These are phyloP conservation scores for Scedosporium aurantiacum DNA, from an alignment of 2,329 filamentous ascomycete genomes.

Conservation along the genomic window DNA sequence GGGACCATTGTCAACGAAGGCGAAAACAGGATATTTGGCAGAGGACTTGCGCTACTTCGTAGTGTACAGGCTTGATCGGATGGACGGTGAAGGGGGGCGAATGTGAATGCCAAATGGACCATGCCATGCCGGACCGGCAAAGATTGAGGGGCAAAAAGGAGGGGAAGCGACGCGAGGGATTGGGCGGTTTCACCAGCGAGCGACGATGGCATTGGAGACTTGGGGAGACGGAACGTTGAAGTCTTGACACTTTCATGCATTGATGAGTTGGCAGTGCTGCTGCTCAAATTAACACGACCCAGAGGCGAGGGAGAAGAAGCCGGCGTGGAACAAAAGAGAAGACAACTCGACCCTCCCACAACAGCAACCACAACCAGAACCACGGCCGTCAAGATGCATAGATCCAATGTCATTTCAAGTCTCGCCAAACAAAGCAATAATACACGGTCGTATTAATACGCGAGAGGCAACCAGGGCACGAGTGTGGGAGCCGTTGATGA, in stretches of 20 bases:
- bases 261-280: conserved; percentile 15
- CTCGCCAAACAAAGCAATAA: background rate
- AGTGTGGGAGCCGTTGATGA: background rate
- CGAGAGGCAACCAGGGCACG: background rate
- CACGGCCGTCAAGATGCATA: background rate
- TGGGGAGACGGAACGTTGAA: background rate
- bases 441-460: background rate
- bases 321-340: background rate
- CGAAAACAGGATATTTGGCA: background rate
- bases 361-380: background rate
- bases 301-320: background rate
- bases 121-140: background rate
- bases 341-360: background rate
- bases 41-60: background rate
- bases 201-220: background rate
- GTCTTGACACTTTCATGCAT: conserved; percentile 6
- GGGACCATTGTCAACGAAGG: background rate
- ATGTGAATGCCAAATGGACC: background rate
- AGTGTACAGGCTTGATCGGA: background rate
- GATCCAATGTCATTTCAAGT: background rate
- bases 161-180: conserved; percentile 1
- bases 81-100: background rate
- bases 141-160: background rate
- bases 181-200: conserved; percentile 1
- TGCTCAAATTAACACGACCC: conserved; percentile 14